Percentiles rank a stretch among this genome's conserved stretches.
These are phyloP conservation scores for Fraxinus dipetala DNA, from an alignment of 305 asterid species.

Conservation along the genomic window DNA sequence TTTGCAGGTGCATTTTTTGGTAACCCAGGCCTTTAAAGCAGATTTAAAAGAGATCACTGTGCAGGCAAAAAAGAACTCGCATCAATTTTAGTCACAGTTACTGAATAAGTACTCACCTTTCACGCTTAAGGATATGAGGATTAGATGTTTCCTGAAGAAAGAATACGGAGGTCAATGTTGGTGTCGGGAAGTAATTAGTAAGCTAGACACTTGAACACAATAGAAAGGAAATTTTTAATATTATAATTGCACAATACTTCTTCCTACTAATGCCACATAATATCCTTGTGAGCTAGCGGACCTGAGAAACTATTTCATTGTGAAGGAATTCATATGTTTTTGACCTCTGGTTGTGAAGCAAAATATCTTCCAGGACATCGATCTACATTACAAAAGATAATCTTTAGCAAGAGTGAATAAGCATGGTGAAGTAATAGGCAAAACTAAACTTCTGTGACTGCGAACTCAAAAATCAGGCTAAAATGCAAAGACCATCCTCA, in stretches of 20 bases:
- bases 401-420: neutral
- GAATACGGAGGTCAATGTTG: slow-evolving; percentile 27
- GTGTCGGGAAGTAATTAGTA: slow-evolving; percentile 15
- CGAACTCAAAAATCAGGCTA: neutral
- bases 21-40: slow-evolving; percentile 18
- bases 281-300: slow-evolving; percentile 32
- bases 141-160: slow-evolving; percentile 55
- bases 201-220: slow-evolving; percentile 16
- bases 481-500: neutral
- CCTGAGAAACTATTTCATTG: slow-evolving; percentile 56
- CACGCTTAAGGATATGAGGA: slow-evolving; percentile 38
- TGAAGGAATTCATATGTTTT: slow-evolving; percentile 56
- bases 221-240: slow-evolving; percentile 14
- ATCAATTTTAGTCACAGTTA: slow-evolving; percentile 12
- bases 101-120: slow-evolving; percentile 49
- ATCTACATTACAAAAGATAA: slow-evolving; percentile 44
- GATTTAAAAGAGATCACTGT: slow-evolving; percentile 17
- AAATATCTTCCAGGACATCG: slow-evolving; percentile 53
- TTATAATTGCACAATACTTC: slow-evolving; percentile 3
- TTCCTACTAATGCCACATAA: slow-evolving; percentile 20
- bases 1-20: slow-evolving; percentile 1
- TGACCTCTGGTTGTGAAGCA: slow-evolving; percentile 50
- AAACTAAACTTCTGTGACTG: neutral
- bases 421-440: slow-evolving; percentile 17
- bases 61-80: slow-evolving; percentile 17